These are phyloP conservation scores for Saururus chinensis DNA, from an alignment of 164 flowering plant species.

Conservation along the genomic window DNA sequence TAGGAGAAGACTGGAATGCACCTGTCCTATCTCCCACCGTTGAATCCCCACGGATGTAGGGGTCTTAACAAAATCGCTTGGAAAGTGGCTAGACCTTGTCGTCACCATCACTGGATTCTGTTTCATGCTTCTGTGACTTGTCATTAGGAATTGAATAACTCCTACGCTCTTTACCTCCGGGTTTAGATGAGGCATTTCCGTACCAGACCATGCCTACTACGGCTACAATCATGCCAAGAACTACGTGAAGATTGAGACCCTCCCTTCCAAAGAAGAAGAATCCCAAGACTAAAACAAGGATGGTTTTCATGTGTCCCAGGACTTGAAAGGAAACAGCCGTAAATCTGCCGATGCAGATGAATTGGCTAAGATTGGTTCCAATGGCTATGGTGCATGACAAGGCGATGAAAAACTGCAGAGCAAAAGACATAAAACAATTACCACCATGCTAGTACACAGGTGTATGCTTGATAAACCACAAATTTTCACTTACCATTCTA, in stretches of 20 bases:
- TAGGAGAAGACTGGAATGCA: constrained; percentile 7
- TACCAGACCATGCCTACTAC: constrained; percentile 87
- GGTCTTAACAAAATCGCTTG: no score
- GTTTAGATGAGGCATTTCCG: constrained; percentile 75
- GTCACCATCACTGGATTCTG: constrained; percentile 31
- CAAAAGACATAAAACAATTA: background rate
- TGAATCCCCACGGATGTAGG: background rate
- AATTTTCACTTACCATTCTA: background rate
- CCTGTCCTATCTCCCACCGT: constrained; percentile 1
- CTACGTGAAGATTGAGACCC: constrained; percentile 73
- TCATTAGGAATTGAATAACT: constrained; percentile 25
- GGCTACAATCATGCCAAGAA: constrained; percentile 77
- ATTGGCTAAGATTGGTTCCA: constrained; percentile 80
- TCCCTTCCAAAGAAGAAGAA: constrained; percentile 83
- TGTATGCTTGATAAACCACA: background rate
- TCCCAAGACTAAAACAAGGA: constrained; percentile 62
- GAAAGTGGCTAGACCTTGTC: constrained; percentile 30
- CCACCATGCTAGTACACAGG: background rate
- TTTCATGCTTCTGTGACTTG: constrained; percentile 29
- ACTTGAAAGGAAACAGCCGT: constrained; percentile 86
- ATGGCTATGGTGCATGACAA: constrained; percentile 73
- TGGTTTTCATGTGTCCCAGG: constrained; percentile 83
- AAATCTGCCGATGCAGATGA: constrained; percentile 90
- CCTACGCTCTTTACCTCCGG: constrained; percentile 76
- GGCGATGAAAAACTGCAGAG: constrained; percentile 47